Percentiles rank a stretch among this genome's conserved stretches.
These are phyloP conservation scores for Saitozyma sp. DNA, from an alignment of 768 basidiomycete species.

Conservation along the genomic window DNA sequence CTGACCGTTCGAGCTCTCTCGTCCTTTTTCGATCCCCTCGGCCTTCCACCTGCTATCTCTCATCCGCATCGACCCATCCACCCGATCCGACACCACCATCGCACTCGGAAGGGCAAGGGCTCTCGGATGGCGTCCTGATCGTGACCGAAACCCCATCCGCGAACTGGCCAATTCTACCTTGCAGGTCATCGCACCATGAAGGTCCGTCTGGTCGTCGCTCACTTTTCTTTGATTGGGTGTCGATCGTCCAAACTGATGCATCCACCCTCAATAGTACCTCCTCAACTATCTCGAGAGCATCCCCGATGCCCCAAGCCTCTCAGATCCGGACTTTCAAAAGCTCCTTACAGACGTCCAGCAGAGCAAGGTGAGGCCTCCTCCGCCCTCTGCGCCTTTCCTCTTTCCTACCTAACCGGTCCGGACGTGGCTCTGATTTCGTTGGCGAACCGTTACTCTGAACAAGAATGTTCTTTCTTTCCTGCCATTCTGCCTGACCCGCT, in stretches of 20 bases:
- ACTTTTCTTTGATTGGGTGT: not conserved
- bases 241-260: slow-evolving; percentile 25
- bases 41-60: slow-evolving; percentile 16
- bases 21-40: slow-evolving; percentile 2
- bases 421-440: no score
- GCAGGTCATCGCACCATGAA: slow-evolving; percentile 28
- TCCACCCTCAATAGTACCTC: slow-evolving; percentile 67
- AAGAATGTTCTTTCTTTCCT: not conserved
- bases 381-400: no score
- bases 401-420: no score
- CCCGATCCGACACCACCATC: not conserved
- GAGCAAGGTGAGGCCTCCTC: slow-evolving; percentile 66
- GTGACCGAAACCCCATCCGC: slow-evolving; percentile 1
- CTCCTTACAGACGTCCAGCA: slow-evolving; percentile 84
- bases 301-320: slow-evolving; percentile 63
- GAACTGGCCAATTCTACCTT: no score
- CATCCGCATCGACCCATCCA: slow-evolving; percentile 40
- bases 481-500: not conserved
- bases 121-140: slow-evolving; percentile 29
- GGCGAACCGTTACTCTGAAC: no score
- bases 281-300: slow-evolving; percentile 80
- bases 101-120: slow-evolving; percentile 7
- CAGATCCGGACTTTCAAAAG: slow-evolving; percentile 73
- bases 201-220: slow-evolving; percentile 24
- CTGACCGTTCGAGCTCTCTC: slow-evolving; percentile 6